Base-by-base conservation (phyloP, 495 filamentous ascomycete genomes). In the Trichoderma reesei region DNA sequence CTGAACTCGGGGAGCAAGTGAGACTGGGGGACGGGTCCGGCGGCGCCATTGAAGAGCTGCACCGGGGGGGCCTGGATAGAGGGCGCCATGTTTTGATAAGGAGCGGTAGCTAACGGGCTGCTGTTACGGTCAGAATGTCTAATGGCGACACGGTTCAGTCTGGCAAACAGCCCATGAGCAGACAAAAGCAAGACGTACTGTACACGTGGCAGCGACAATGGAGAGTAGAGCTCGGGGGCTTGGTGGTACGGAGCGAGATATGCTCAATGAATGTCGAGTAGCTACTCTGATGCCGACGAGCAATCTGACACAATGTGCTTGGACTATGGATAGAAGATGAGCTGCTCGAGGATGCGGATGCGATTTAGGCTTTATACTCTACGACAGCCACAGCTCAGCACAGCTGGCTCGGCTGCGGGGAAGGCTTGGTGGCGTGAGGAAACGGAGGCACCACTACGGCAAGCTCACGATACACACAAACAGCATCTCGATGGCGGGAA, bases 1-100 rank as follows among this genome's bases (percentile, higher is more conserved):
- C 80, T 87, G 79, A 95, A 96, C 68, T 95, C 91, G 33, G 89
- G 85, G 63, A 93, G 80, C 36, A 61, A 34, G 36, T 61, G 59
- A 41, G 59, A 20, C 18, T n/a, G 59, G 41, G 36, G n/a, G 33
- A 41, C 59, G 9, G 59, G 26, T 26, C 26, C 26, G 26, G 26
- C 26, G 26, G 26, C 26, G 26, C 26, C 26, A 26, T 26, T 26
- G 26, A 26, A 26, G 26, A 1, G 59, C 10, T 38, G 36, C 11
- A 56, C 7, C 9, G 51, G 51, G 16, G 51, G 51, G 16, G 26
- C 10, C 8, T 31, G 26, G 31, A 31, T 20, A 8, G 51, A 33
- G 8, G 26, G 5, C 13, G 33, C 26, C 20, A 56, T 56, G 51
- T 10, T 34, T 31, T 26, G 51, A 56, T 26, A 26, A 56, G 51